Evolutionary conservation across 768 basidiomycete genomes (phyloP), one percentile per base, ranked within the genome.

Genomic region (Cyclocybe cylindracea): DNA sequence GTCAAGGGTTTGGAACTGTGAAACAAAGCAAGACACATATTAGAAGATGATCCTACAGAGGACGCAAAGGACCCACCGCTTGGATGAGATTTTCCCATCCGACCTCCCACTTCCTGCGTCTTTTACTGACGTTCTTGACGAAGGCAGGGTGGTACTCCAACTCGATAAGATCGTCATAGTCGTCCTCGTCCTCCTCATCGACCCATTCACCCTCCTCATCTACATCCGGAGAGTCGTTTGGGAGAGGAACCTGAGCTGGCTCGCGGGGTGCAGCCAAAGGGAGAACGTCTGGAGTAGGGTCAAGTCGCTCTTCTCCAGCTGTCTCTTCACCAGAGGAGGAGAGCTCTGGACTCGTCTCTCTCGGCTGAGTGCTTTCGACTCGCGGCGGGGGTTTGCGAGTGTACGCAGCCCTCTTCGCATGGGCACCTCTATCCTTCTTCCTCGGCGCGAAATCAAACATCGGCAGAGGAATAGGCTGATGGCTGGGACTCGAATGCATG

Each of bases 361-460:
- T 72, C 6, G 89, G 89, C 59, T 91, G 88, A 0, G 89, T 92
- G 59, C 88, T 91, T 60, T 90, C 86, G 13, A 91, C 89, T 10
- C 89, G 76, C 8, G 87, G 88, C 1, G 89, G 89, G 1, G 84
- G 86, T 61, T 84, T 84, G 34, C 84, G 68, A 35, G 57, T 61
- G 18, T 68, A 58, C 5, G 61, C 51, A 50, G 68, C 63, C 39
- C 62, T 59, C 50, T 66, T 66, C 39, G 62, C 39, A 11, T 59
- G 54, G 38, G 36, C 52, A 6, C 52, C 29, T n/a, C 42, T 44
- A 7, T 61, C 60, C 38, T 62, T 78, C 76, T 77, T 77, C 61
- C 79, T 78, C 43, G 78, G 50, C 1, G 79, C 73, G 14, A 80
- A 72, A 44, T 73, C 73, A 13, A 75, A 72, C 3, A 77, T 70